phyloP scores from a whole-genome alignment of 306 rosid species.

The Cucumis melo region DNA sequence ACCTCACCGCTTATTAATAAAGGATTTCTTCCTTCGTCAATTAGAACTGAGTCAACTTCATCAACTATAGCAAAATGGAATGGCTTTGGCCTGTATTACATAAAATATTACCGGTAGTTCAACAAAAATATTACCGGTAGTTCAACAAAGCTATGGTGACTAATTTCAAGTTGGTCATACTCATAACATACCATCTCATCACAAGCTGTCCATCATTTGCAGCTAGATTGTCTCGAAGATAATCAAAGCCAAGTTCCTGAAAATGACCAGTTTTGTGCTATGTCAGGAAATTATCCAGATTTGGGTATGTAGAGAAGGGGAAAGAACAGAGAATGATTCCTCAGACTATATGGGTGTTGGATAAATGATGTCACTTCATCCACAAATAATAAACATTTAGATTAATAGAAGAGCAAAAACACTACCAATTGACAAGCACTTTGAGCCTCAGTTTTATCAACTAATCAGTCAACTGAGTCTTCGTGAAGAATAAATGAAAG shows the following conservation, averaged over 20 bases:
- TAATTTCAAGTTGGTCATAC: neutral
- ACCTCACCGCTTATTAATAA: constrained; percentile 95
- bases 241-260: constrained; percentile 98
- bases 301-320: neutral
- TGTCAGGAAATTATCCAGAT: neutral
- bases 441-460: neutral
- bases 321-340: neutral
- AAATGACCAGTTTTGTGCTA: constrained; percentile 9
- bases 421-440: neutral
- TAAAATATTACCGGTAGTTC: constrained; percentile 6
- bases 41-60: constrained; percentile 93
- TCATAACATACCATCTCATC: constrained; percentile 74
- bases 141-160: neutral
- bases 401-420: neutral
- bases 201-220: constrained; percentile 73
- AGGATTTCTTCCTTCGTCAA: constrained; percentile 97
- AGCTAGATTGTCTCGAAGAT: constrained; percentile 93
- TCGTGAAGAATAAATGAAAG: neutral
- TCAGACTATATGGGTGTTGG: neutral
- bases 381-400: neutral
- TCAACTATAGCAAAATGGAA: constrained; percentile 96
- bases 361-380: constrained; percentile 4
- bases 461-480: neutral
- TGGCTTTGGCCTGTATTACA: constrained; percentile 76
- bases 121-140: constrained; percentile 1